phyloP scores from a whole-genome alignment of 768 basidiomycete species.

The Rhizopogon rudus region DNA sequence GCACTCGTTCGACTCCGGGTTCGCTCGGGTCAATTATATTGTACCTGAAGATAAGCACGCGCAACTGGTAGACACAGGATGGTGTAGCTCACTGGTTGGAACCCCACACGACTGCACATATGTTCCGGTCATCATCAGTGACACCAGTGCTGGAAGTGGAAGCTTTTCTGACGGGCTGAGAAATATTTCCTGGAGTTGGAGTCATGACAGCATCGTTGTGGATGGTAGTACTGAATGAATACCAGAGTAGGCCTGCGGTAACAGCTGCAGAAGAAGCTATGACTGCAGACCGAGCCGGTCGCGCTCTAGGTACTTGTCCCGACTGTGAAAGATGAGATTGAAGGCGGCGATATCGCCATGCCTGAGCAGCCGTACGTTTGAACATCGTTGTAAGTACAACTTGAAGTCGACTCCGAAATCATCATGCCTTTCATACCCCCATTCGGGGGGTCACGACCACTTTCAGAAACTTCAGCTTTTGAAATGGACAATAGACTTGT shows the following conservation, averaged over 20 bases:
- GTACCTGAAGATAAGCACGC: conserved; percentile 30
- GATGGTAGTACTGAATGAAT: conserved; percentile 26
- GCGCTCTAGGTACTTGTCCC: conserved; percentile 15
- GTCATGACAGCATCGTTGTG: conserved; percentile 29
- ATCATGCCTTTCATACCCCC: background rate
- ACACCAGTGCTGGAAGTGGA: conserved; percentile 19
- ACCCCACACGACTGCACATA: conserved; percentile 65
- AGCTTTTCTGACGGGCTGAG: background rate
- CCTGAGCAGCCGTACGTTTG: conserved; percentile 4
- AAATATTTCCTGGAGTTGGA: conserved; percentile 2
- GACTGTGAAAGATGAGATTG: conserved; percentile 21
- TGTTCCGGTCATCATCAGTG: conserved; percentile 15
- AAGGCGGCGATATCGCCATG: background rate
- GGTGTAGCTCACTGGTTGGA: conserved; percentile 54
- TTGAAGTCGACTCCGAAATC: background rate
- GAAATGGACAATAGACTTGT: conserved; percentile 27
- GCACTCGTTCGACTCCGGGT: conserved; percentile 36
- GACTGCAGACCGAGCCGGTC: conserved; percentile 12
- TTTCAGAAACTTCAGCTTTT: background rate
- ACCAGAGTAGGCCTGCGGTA: conserved; percentile 36
- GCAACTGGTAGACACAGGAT: background rate
- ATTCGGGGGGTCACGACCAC: background rate
- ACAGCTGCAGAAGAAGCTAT: conserved; percentile 27
- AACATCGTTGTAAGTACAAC: conserved; percentile 8
- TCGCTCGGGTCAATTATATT: conserved; percentile 38